Evolutionary conservation across 306 rosid genomes (phyloP).

Genomic region (Gastrolobium villosum): DNA sequence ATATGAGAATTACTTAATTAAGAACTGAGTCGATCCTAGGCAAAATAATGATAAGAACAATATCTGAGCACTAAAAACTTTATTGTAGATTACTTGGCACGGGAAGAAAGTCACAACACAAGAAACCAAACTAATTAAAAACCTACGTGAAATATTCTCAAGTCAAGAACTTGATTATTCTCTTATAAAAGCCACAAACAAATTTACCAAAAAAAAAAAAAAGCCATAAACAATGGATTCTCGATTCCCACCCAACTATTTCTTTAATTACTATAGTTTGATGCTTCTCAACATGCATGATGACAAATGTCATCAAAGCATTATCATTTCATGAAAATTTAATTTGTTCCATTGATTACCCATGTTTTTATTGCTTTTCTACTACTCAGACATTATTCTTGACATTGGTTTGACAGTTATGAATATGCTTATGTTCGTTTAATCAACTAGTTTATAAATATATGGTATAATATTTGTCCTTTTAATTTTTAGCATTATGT

Average conservation of each 20-base stretch:
- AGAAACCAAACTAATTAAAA: slow-evolving; percentile 21
- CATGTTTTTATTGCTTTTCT: slow-evolving; percentile 3
- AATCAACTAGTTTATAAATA: not conserved
- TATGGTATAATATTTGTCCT: not conserved
- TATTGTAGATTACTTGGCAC: not conserved
- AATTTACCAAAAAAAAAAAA: no score
- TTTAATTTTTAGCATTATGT: not conserved
- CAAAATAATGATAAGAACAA: slow-evolving; percentile 1
- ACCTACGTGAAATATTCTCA: slow-evolving; percentile 13
- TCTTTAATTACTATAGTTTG: slow-evolving; percentile 31
- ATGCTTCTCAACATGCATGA: slow-evolving; percentile 16
- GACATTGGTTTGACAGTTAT: slow-evolving; percentile 1
- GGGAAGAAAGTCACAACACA: slow-evolving; percentile 7
- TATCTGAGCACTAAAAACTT: not conserved
- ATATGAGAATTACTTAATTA: not conserved
- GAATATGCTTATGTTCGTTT: slow-evolving; percentile 22
- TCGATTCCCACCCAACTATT: slow-evolving; percentile 42
- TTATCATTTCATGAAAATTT: not conserved
- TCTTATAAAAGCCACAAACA: slow-evolving; percentile 39
- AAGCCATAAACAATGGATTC: slow-evolving; percentile 49
- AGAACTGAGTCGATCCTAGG: not conserved
- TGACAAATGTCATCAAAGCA: slow-evolving; percentile 26
- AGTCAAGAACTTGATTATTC: slow-evolving; percentile 37
- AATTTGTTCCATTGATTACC: not conserved
- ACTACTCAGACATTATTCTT: slow-evolving; percentile 1